Percentiles rank a stretch among this genome's conserved stretches.
Conservation (phyloP, 495 filamentous ascomycete species). For the Daldinia decipiens region DNA sequence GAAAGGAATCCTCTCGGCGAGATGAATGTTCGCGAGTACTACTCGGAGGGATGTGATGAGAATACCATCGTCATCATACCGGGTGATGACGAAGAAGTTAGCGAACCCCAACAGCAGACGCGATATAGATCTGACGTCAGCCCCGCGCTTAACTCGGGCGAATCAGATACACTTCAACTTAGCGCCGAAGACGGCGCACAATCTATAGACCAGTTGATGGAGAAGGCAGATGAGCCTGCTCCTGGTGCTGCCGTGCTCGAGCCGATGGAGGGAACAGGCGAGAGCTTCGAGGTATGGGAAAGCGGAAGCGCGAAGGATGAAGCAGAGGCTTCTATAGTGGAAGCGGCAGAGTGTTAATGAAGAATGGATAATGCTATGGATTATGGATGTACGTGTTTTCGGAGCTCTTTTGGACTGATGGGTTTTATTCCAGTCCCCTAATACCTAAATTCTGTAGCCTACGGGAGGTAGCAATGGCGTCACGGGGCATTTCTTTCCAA, state of each 20-base stretch:
- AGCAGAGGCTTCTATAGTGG: constrained; percentile 37
- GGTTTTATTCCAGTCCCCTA: constrained; percentile 28
- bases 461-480: constrained; percentile 8
- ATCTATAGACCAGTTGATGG: constrained; percentile 61
- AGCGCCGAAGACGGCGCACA: constrained; percentile 38
- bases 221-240: constrained; percentile 49
- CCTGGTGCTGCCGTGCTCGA: constrained; percentile 58
- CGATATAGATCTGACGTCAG: constrained; percentile 45
- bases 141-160: constrained; percentile 45
- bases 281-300: constrained; percentile 72
- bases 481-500: background rate
- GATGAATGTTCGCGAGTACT: constrained; percentile 77
- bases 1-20: constrained; percentile 75
- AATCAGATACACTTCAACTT: constrained; percentile 36
- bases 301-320: constrained; percentile 68
- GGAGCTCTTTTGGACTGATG: constrained; percentile 1
- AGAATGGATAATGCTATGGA: background rate
- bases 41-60: constrained; percentile 72
- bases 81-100: constrained; percentile 63
- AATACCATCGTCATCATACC: constrained; percentile 67
- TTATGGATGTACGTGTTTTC: constrained; percentile 1
- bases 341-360: constrained; percentile 28
- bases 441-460: constrained; percentile 35
- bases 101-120: background rate
- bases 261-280: constrained; percentile 62